phyloP scores from a whole-genome alignment of 305 asterid species.

The Coffea humblotiana region DNA sequence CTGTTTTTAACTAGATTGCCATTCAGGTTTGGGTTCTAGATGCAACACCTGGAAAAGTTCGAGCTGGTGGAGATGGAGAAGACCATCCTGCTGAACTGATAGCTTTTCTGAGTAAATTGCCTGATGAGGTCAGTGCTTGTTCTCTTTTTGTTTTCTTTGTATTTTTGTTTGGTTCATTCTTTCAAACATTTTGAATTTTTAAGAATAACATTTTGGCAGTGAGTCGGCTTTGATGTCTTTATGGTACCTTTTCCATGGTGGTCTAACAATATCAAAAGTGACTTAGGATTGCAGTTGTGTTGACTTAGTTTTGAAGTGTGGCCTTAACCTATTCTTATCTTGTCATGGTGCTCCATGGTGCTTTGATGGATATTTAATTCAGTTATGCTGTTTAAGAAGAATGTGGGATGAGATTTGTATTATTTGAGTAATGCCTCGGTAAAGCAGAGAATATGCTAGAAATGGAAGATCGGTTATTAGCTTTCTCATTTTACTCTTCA shows the following conservation, averaged over 20 bases:
- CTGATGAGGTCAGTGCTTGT: slow-evolving; percentile 54
- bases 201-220: too few relatives aligned
- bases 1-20: slow-evolving; percentile 17
- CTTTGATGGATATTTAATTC: not conserved
- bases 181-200: not conserved
- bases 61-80: slow-evolving; percentile 94
- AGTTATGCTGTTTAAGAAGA: not conserved
- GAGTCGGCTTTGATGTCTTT: not conserved
- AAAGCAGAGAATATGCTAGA: not conserved
- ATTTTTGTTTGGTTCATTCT: not conserved
- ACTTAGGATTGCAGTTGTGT: not conserved
- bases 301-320: not conserved
- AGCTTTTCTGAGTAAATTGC: slow-evolving; percentile 62
- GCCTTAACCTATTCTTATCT: not conserved
- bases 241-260: not conserved
- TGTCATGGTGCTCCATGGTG: not conserved
- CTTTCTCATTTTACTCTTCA: not conserved
- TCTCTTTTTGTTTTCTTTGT: not conserved
- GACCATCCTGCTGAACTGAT: slow-evolving; percentile 97
- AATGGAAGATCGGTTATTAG: not conserved
- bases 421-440: not conserved
- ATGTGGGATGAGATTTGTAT: not conserved
- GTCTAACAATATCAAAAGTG: not conserved
- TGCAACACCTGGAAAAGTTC: slow-evolving; percentile 95
- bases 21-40: slow-evolving; percentile 93